These are phyloP conservation scores for Ilex asprella DNA, from an alignment of 257 asterid species.

Conservation along the genomic window DNA sequence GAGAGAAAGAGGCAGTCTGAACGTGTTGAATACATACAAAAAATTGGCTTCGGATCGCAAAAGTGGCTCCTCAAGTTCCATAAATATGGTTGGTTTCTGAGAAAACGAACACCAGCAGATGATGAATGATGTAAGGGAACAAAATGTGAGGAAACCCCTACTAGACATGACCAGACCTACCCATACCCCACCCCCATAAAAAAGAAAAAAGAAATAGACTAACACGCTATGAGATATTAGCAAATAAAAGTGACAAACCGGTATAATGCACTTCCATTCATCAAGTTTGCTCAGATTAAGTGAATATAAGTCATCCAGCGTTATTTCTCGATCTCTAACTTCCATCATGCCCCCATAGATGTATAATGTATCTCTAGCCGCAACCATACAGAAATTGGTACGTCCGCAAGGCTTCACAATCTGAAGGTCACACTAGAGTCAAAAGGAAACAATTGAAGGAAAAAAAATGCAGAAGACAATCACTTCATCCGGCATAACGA, in stretches of 20 bases:
- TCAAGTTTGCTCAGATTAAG: constrained; percentile 94
- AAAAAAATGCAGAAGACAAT: constrained; percentile 2
- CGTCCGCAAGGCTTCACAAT: constrained; percentile 93
- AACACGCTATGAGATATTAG: not conserved
- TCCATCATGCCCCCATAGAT: constrained; percentile 98
- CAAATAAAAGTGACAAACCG: constrained; percentile 42
- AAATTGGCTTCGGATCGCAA: too few species aligned
- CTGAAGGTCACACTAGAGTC: constrained; percentile 39
- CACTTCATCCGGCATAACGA: constrained; percentile 18
- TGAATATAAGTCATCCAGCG: constrained; percentile 83
- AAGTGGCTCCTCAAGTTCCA: too few species aligned
- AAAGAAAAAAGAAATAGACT: too few species aligned
- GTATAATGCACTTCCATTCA: constrained; percentile 90
- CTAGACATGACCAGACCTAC: too few species aligned
- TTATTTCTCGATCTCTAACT: constrained; percentile 77
- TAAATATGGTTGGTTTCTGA: not conserved
- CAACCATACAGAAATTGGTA: constrained; percentile 81
- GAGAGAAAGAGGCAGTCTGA: too few species aligned
- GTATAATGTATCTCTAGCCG: constrained; percentile 80
- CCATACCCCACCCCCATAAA: too few species aligned
- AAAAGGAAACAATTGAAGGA: constrained; percentile 8
- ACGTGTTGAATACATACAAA: too few species aligned
- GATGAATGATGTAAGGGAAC: too few species aligned
- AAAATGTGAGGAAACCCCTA: too few species aligned
- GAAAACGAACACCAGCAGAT: too few species aligned